A percentile compares a stretch with the other conserved stretches of the same genome.
These are phyloP conservation scores for Furcasterigmium sp. DNA, from an alignment of 2,329 filamentous ascomycete species.

Conservation along the genomic window DNA sequence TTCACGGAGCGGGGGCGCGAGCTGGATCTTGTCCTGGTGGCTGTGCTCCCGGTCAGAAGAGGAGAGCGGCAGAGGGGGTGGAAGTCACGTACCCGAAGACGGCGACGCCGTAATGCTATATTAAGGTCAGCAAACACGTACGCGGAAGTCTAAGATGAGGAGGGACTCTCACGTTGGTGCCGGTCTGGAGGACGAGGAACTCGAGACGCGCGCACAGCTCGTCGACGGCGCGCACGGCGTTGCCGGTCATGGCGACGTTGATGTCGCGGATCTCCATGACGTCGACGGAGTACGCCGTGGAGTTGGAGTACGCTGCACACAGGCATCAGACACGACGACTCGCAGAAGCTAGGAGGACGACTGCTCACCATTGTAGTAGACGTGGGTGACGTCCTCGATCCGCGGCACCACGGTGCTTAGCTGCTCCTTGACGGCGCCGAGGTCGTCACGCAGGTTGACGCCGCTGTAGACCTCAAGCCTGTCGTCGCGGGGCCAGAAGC, in stretches of 20 bases:
- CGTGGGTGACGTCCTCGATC: background rate
- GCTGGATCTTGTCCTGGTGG: background rate
- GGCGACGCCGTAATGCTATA: background rate
- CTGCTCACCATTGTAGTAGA: background rate
- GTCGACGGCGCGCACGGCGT: background rate
- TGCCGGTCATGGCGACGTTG: conserved; percentile 8
- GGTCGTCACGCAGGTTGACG: conserved; percentile 1
- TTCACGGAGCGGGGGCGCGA: background rate
- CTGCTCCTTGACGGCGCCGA: background rate
- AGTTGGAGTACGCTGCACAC: background rate
- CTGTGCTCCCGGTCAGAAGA: background rate
- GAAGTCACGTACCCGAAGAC: background rate
- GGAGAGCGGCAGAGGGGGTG: background rate
- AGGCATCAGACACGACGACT: background rate
- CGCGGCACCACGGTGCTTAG: background rate
- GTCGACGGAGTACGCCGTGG: background rate
- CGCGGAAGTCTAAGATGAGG: too few species aligned
- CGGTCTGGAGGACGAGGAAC: background rate
- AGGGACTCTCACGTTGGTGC: background rate
- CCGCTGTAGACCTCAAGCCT: background rate
- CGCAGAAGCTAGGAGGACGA: background rate
- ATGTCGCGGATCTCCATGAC: conserved; percentile 1
- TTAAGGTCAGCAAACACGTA: background rate
- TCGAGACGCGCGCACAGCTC: background rate
- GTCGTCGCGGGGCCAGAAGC: background rate